Base-by-base conservation (phyloP, 1,284 basidiomycete genomes). In the Puccinia horiana region DNA sequence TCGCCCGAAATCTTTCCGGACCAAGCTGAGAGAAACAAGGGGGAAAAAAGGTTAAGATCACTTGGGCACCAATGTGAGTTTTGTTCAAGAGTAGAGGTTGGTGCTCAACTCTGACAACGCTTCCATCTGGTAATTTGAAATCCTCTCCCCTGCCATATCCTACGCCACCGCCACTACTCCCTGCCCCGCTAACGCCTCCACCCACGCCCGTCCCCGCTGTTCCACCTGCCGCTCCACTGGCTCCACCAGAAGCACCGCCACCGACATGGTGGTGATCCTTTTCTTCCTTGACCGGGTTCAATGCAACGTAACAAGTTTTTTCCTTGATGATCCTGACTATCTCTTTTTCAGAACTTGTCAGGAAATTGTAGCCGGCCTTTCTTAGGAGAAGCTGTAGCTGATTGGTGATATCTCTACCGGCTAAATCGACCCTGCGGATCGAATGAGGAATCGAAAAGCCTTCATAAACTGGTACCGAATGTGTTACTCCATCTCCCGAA, bases 361-460 rank as follows among this genome's bases (percentile, higher is more conserved):
- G 94, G 78, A 99, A 89, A 87, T 98, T 92, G 86, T 98, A 94
- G 0, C 97, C 97, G 0, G 94, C 91, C 88, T 98, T 98, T 81
- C 97, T 92, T 23, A 99, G 90, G 44, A 98, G 90, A 5, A 97
- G 89, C 87, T 99, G 97, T 49, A 99, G 90, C 85, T 98, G 92
- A 85, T 99, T 95, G 32, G 97, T 99, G 61, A 99, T 94, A 86
- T 98, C 95, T 87, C 95, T 90, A 85, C 97, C 97, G 32, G 97
- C 97, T 8, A 99, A 91, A 87, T 99, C 97, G 81, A 98, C 93
- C 85, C 97, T 89, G 78, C 95, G 92, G 84, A 99, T 96, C 52
- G 97, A 96, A 86, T 99, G 95, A 52, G 96, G 96, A 94, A 99
- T 98, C 12, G 94, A 96, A 89, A 99, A 99, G 0, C 97, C 97